phyloP scores from a whole-genome alignment of 2,329 filamentous ascomycete genomes.

The Penicillium concentricum region DNA sequence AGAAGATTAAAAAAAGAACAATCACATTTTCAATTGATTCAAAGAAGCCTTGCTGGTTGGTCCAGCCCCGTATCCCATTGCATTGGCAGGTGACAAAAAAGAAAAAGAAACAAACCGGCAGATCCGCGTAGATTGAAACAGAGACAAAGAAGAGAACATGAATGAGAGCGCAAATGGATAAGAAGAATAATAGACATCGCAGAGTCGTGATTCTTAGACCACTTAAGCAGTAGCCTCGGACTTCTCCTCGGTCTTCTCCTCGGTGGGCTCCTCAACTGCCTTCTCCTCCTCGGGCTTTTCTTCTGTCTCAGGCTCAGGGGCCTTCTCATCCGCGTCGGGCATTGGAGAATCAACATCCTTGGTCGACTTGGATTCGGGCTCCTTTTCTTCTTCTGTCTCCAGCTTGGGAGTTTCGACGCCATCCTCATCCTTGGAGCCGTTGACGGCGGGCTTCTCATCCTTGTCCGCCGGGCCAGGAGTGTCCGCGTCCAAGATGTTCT shows the following conservation, averaged over 20 bases:
- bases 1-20: slow-evolving; percentile 6
- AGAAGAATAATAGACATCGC: slow-evolving; percentile 4
- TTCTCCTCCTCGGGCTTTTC: slow-evolving; percentile 22
- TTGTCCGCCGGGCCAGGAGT: slow-evolving; percentile 42
- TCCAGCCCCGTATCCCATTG: slow-evolving; percentile 13
- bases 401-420: slow-evolving; percentile 31
- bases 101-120: slow-evolving; percentile 7
- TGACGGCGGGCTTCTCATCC: slow-evolving; percentile 47
- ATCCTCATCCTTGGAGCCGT: slow-evolving; percentile 42
- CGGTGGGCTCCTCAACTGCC: slow-evolving; percentile 27
- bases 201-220: slow-evolving; percentile 7
- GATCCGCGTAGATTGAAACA: slow-evolving; percentile 7
- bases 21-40: slow-evolving; percentile 16
- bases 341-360: slow-evolving; percentile 41
- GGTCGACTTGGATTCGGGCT: slow-evolving; percentile 30
- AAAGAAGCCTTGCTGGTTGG: slow-evolving; percentile 11
- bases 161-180: slow-evolving; percentile 18
- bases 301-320: slow-evolving; percentile 31
- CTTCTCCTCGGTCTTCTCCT: slow-evolving; percentile 28
- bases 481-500: slow-evolving; percentile 70
- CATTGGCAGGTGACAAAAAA: slow-evolving; percentile 10
- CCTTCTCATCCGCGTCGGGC: slow-evolving; percentile 40
- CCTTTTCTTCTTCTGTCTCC: slow-evolving; percentile 36
- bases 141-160: slow-evolving; percentile 13
- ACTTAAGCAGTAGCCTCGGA: slow-evolving; percentile 27